phyloP scores from a whole-genome alignment of 345 rosid genomes.

The Theobroma cacao region DNA sequence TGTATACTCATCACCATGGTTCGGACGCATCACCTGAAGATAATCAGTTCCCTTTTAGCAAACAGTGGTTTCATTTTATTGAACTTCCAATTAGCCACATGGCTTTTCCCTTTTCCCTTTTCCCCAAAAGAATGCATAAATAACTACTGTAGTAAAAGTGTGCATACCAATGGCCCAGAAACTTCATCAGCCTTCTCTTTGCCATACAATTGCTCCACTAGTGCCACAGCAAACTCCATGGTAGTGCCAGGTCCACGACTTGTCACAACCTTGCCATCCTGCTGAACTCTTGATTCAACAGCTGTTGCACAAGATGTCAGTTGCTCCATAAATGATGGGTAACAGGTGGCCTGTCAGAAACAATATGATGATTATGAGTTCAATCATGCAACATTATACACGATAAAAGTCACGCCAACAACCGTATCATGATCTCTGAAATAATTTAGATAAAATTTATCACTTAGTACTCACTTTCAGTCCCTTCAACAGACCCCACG shows the following conservation, averaged over 20 bases:
- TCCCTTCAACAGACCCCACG: conserved; percentile 91
- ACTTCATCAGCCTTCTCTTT: conserved; percentile 75
- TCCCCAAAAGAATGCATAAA: neutral
- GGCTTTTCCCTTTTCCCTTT: neutral
- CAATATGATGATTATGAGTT: neutral
- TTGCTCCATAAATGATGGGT: conserved; percentile 83
- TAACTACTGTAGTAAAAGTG: neutral
- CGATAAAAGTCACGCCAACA: neutral
- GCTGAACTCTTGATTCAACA: conserved; percentile 82
- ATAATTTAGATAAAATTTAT: neutral
- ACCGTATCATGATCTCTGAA: neutral
- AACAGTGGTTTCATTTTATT: neutral
- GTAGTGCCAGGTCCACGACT: conserved; percentile 93
- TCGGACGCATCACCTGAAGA: conserved; percentile 66
- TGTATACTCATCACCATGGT: conserved; percentile 71
- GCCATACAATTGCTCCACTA: conserved; percentile 72
- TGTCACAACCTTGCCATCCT: conserved; percentile 71
- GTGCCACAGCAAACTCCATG: conserved; percentile 74
- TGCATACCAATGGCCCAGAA: conserved; percentile 64
- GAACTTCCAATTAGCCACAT: neutral
- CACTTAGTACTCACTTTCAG: conserved; percentile 44
- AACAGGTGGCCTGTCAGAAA: conserved; percentile 74
- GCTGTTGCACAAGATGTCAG: conserved; percentile 57
- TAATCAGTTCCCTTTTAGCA: neutral
- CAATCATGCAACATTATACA: conserved; percentile 1